phyloP scores from a whole-genome alignment of 176 grass and related monocot species.

The Sorghum bicolor region DNA sequence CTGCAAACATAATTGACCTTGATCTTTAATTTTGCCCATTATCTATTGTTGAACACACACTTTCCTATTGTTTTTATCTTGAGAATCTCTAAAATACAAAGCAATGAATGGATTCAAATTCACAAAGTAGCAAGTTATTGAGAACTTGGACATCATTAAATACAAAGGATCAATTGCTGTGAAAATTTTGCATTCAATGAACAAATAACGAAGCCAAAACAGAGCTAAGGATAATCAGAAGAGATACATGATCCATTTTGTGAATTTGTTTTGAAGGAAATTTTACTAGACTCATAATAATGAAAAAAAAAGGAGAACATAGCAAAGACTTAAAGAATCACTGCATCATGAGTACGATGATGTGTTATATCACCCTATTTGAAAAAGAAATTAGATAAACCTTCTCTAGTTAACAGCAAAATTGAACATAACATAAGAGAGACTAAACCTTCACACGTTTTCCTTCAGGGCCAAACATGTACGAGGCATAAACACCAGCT shows the following conservation, averaged over 20 bases:
- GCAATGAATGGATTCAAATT: neutral
- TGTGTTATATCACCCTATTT: neutral
- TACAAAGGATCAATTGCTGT: neutral
- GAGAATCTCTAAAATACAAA: neutral
- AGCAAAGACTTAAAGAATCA: neutral
- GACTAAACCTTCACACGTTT: constrained; percentile 71
- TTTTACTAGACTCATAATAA: neutral
- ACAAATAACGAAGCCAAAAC: constrained; percentile 4
- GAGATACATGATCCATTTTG: constrained; percentile 5
- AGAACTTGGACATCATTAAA: constrained; percentile 10
- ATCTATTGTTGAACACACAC: neutral
- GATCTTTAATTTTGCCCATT: neutral
- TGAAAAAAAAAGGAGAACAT: neutral
- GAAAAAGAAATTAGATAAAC: neutral
- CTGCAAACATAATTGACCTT: neutral
- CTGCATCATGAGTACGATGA: neutral
- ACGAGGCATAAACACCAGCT: constrained; percentile 86
- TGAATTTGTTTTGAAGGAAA: neutral
- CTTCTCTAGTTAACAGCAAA: neutral
- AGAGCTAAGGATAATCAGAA: neutral
- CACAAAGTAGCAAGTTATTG: neutral
- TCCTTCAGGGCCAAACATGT: constrained; percentile 83
- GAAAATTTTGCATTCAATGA: neutral
- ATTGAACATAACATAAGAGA: neutral
- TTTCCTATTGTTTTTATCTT: neutral